Conservation (phyloP, 805 yeast genomes). For the Clavispora asparagi region DNA sequence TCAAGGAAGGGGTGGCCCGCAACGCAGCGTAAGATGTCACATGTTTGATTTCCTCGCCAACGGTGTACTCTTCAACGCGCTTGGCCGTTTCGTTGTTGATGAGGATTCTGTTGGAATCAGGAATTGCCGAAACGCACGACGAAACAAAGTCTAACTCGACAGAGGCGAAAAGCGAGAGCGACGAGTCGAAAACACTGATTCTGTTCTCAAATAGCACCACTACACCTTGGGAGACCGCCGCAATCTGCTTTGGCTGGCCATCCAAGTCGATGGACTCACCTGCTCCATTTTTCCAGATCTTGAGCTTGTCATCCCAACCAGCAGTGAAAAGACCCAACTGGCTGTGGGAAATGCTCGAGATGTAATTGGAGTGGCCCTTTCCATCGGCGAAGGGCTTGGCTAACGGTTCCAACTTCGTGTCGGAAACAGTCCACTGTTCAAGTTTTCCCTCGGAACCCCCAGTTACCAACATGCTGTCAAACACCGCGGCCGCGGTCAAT, state of each 20-base stretch:
- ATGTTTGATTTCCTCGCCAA: constrained; percentile 46
- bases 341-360: constrained; percentile 44
- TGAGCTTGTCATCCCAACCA: constrained; percentile 87
- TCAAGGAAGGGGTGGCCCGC: constrained; percentile 58
- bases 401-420: constrained; percentile 13
- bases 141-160: constrained; percentile 18
- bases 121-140: constrained; percentile 21
- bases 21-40: constrained; percentile 30
- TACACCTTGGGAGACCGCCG: constrained; percentile 19
- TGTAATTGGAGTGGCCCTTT: constrained; percentile 59
- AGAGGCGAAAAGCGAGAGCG: constrained; percentile 11
- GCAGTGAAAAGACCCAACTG: constrained; percentile 36
- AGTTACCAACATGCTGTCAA: constrained; percentile 35
- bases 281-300: constrained; percentile 26
- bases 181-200: constrained; percentile 19
- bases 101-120: constrained; percentile 17
- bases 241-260: constrained; percentile 34
- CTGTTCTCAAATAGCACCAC: constrained; percentile 27
- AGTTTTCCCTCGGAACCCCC: constrained; percentile 85
- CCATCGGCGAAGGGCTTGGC: constrained; percentile 28
- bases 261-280: constrained; percentile 13
- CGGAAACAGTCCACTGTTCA: constrained; percentile 48
- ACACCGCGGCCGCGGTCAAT: constrained; percentile 52
- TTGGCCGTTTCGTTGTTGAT: constrained; percentile 28
- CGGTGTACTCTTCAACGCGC: constrained; percentile 24